Evolutionary conservation across 139 green algal species (phyloP).

Genomic region (Pleodorina starrii): DNA sequence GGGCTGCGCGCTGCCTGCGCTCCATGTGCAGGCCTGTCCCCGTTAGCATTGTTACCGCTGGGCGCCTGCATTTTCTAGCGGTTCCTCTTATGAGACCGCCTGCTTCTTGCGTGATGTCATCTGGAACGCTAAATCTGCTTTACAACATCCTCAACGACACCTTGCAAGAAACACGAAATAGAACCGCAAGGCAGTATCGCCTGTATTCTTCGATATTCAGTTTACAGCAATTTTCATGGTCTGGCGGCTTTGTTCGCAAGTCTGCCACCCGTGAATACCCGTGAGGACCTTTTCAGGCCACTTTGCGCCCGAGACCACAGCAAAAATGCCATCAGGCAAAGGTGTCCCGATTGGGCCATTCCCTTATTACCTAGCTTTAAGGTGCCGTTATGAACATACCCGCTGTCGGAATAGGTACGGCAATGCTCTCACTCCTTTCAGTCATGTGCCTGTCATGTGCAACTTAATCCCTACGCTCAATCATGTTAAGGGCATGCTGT

Average conservation of each 20-base stretch:
- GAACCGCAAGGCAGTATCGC: not conserved
- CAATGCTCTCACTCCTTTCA: too few species aligned
- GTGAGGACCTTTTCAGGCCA: too few species aligned
- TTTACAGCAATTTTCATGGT: too few species aligned
- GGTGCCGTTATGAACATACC: too few species aligned
- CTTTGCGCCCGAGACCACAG: too few species aligned
- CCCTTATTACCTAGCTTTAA: too few species aligned
- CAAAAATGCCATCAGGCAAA: too few species aligned
- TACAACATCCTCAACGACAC: not conserved
- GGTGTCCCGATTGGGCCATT: too few species aligned
- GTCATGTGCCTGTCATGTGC: too few species aligned
- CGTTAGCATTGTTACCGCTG: not conserved
- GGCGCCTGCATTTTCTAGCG: not conserved
- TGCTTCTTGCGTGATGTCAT: not conserved
- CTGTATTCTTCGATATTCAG: not conserved
- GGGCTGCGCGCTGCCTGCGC: not conserved
- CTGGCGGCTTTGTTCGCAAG: not conserved
- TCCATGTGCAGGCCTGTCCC: not conserved
- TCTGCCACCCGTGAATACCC: not conserved
- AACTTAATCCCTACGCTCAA: too few species aligned
- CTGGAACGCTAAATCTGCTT: not conserved
- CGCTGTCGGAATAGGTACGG: too few species aligned
- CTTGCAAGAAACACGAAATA: not conserved
- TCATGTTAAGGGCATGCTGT: too few species aligned
- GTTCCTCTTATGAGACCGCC: not conserved